phyloP scores from a whole-genome alignment of 345 rosid genomes.

The Camelina laxa region DNA sequence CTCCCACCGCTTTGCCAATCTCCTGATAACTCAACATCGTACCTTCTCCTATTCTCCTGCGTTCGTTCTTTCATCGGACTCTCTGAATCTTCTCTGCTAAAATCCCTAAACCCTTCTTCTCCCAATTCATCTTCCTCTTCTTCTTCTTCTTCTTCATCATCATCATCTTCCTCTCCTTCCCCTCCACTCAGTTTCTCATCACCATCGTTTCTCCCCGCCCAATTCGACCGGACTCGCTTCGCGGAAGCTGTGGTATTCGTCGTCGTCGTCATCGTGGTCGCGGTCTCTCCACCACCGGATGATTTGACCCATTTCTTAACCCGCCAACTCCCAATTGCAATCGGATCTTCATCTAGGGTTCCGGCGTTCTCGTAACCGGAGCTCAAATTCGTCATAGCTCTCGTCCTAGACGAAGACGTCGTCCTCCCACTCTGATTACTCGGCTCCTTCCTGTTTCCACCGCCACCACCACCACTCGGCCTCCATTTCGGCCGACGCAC shows the following conservation, averaged over 20 bases:
- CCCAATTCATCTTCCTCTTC: conserved; percentile 52
- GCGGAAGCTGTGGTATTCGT: conserved; percentile 24
- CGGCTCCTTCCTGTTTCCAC: conserved; percentile 33
- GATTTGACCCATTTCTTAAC: conserved; percentile 48
- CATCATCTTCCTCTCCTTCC: conserved; percentile 49
- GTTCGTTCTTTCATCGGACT: conserved; percentile 60
- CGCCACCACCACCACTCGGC: conserved; percentile 37
- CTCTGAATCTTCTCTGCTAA: conserved; percentile 68
- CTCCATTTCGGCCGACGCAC: conserved; percentile 51
- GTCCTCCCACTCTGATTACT: conserved; percentile 42
- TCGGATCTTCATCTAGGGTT: conserved; percentile 67
- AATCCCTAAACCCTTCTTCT: conserved; percentile 62
- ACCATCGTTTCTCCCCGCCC: conserved; percentile 64
- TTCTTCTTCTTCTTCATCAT: conserved; percentile 40
- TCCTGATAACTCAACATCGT: conserved; percentile 45
- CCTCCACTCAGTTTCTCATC: conserved; percentile 62
- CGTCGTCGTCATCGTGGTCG: background rate
- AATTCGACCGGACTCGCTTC: conserved; percentile 68
- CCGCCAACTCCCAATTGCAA: conserved; percentile 72
- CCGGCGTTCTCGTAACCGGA: conserved; percentile 50
- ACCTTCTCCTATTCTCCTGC: conserved; percentile 33
- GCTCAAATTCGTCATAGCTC: conserved; percentile 62
- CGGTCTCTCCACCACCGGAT: conserved; percentile 15
- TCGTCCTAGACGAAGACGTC: conserved; percentile 54
- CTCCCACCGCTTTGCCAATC: conserved; percentile 55